Evolutionary conservation across 768 basidiomycete genomes (phyloP).

Genomic region (Crucibulum laeve): DNA sequence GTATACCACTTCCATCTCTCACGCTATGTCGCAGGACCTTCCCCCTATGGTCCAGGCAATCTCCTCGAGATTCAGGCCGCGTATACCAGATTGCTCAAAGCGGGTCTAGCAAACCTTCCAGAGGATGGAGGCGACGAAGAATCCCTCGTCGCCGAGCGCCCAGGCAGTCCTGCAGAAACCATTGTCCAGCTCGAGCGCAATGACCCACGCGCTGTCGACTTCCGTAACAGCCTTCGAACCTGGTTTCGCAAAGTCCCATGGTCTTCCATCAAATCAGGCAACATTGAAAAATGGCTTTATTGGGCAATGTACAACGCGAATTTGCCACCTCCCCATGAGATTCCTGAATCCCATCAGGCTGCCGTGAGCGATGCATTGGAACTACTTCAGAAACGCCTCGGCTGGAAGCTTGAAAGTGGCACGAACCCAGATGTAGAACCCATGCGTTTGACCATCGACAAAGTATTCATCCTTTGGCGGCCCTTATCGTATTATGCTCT

Average conservation of each 20-base stretch:
- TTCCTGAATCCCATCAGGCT: constrained; percentile 40
- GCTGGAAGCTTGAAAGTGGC: constrained; percentile 58
- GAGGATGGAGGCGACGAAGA: constrained; percentile 53
- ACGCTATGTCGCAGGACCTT: constrained; percentile 39
- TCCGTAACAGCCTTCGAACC: constrained; percentile 62
- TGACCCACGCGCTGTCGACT: constrained; percentile 73
- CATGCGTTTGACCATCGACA: constrained; percentile 75
- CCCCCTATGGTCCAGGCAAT: constrained; percentile 41
- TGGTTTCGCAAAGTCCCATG: constrained; percentile 80
- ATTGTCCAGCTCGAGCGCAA: constrained; percentile 52
- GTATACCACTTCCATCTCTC: constrained; percentile 56
- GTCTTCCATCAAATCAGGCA: constrained; percentile 59
- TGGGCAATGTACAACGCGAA: constrained; percentile 78
- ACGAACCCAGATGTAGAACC: constrained; percentile 46
- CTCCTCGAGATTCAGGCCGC: constrained; percentile 52
- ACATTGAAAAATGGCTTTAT: constrained; percentile 73
- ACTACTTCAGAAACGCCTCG: constrained; percentile 68
- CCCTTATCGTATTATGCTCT: constrained; percentile 64
- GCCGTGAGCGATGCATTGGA: constrained; percentile 59
- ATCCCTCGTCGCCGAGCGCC: constrained; percentile 39
- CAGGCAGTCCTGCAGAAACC: constrained; percentile 58
- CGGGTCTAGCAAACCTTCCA: constrained; percentile 56
- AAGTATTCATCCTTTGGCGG: constrained; percentile 60
- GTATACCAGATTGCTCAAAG: constrained; percentile 58
- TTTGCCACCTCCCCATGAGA: constrained; percentile 43